Base-by-base conservation (phyloP, 1,284 basidiomycete species). In the Trichosporon sp. region DNA sequence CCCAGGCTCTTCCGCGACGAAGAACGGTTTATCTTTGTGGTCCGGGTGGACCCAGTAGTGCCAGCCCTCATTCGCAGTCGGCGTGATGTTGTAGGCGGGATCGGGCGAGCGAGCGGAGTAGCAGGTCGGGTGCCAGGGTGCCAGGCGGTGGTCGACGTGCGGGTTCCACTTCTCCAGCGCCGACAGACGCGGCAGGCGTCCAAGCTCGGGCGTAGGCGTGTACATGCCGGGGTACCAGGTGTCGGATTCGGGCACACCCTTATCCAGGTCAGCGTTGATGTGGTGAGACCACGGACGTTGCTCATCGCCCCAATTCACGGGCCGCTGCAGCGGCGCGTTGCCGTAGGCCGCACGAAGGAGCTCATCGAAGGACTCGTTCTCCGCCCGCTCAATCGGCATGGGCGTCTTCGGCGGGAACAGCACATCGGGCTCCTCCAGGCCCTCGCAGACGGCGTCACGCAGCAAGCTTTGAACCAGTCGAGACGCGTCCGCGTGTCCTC, bases 21-120 rank as follows among this genome's bases (percentile, higher is more conserved):
- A 70, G 73, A 83, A 84, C 2, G 81, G 80, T 74, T 84, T 84
- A 73, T 84, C 82, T 11, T 70, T 70, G 68, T 74, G 71, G n/a
- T 81, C 79, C 4, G 76, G 76, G 70, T 82, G 82, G 6, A 77
- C 72, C 83, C 83, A 84, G 46, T 77, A 71, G 31, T 78, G 75
- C 83, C 83, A 84, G 6, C 81, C 81, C 4, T 79, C 70, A 56
- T 67, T 73, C 1, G 61, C 67, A 1, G 71, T 71, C 0, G 83
- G 81, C 3, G 79, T 80, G 38, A 84, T 75, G 66, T 82, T 81
- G 76, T 75, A 81, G 40, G 67, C 51, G 0, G 79, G 76, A 10
- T 79, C 74, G 2, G 67, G 72, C 0, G 78, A 64, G n/a, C 78
- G 76, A 0, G 80, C 80, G 1, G 77, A 79, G 26, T 77, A 70